Conservation (phyloP, 306 rosid species). For the Sophora flavescens region DNA sequence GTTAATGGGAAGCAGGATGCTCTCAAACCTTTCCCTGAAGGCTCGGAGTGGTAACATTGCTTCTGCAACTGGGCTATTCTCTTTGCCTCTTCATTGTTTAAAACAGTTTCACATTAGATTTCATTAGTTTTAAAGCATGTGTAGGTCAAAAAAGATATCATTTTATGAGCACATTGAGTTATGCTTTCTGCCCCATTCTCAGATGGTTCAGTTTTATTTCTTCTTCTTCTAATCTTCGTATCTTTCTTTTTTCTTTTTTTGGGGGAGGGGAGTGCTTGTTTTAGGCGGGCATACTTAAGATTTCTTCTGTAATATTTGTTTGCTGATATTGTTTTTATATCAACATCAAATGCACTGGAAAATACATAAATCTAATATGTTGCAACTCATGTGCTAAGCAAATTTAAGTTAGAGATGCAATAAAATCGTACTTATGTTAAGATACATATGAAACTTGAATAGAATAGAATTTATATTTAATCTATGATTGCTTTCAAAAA, state of each 20-base stretch:
- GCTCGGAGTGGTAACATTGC: slow-evolving; percentile 64
- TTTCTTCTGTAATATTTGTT: slow-evolving; percentile 50
- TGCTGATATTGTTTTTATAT: slow-evolving; percentile 40
- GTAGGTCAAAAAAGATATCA: slow-evolving; percentile 27
- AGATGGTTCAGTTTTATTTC: slow-evolving; percentile 32
- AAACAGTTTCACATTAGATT: slow-evolving; percentile 39
- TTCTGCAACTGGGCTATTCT: slow-evolving; percentile 25
- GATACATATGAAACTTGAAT: too few species aligned
- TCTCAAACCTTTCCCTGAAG: slow-evolving; percentile 81
- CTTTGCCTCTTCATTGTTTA: slow-evolving; percentile 33
- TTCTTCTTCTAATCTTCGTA: too few species aligned
- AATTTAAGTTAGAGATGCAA: too few species aligned
- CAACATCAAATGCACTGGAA: not conserved
- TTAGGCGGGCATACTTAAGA: not conserved
- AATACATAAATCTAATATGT: not conserved
- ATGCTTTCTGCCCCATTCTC: slow-evolving; percentile 41
- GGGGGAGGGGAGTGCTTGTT: not conserved
- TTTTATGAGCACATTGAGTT: slow-evolving; percentile 42
- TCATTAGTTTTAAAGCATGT: slow-evolving; percentile 29
- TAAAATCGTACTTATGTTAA: too few species aligned
- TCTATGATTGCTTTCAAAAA: not conserved
- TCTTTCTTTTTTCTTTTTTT: too few species aligned
- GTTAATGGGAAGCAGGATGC: slow-evolving; percentile 80
- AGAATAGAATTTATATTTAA: too few species aligned
- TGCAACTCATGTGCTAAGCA: too few species aligned